These are phyloP conservation scores for Liriodendron chinense DNA, from an alignment of 164 flowering plant genomes.

Conservation along the genomic window DNA sequence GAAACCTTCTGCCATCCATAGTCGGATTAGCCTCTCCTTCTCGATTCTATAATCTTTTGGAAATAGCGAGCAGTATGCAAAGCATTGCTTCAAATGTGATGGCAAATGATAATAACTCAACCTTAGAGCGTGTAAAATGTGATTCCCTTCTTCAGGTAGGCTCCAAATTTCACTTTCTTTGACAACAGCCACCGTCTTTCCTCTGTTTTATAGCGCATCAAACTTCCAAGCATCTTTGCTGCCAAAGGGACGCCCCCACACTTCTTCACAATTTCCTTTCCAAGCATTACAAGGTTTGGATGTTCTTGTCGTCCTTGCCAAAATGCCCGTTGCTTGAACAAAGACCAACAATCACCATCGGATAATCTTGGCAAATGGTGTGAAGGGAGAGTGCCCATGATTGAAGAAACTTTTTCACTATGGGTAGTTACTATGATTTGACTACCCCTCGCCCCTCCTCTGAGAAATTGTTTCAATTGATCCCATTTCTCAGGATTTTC, in stretches of 20 bases:
- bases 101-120: slow-evolving; percentile 22
- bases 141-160: not conserved
- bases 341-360: slow-evolving; percentile 15
- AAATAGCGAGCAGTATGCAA: slow-evolving; percentile 20
- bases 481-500: slow-evolving; percentile 7
- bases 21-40: slow-evolving; percentile 8
- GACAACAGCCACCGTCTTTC: slow-evolving; percentile 14
- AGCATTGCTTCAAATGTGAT: slow-evolving; percentile 20
- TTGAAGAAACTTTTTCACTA: slow-evolving; percentile 8
- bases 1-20: slow-evolving; percentile 24
- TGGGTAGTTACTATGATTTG: slow-evolving; percentile 19
- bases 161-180: slow-evolving; percentile 15
- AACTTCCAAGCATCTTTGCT: slow-evolving; percentile 17
- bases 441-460: slow-evolving; percentile 8
- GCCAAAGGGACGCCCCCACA: slow-evolving; percentile 23
- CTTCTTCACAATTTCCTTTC: slow-evolving; percentile 15
- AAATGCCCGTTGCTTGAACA: slow-evolving; percentile 16
- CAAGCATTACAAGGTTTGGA: slow-evolving; percentile 5
- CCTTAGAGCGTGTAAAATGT: slow-evolving; percentile 15
- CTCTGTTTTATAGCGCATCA: slow-evolving; percentile 11
- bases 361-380: slow-evolving; percentile 10
- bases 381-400: slow-evolving; percentile 8
- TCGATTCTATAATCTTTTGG: slow-evolving; percentile 15
- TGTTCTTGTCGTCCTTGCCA: not conserved
- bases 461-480: not conserved